Conservation (phyloP, 1,284 basidiomycete genomes). For the Cutaneotrichosporon mucoides region DNA sequence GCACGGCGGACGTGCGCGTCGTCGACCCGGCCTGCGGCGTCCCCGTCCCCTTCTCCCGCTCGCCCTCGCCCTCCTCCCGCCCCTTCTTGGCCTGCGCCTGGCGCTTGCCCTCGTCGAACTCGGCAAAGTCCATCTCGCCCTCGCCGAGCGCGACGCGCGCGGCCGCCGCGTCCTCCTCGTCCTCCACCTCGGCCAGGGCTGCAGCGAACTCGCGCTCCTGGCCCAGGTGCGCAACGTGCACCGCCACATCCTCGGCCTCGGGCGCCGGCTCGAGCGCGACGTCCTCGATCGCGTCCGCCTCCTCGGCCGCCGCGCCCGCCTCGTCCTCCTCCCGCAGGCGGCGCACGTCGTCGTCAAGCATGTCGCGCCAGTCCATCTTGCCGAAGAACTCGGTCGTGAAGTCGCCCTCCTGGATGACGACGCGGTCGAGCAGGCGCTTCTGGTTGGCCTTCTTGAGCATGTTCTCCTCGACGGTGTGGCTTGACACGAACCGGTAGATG, state of each 20-base stretch:
- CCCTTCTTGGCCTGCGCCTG: not conserved
- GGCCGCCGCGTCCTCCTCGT: slow-evolving; percentile 77
- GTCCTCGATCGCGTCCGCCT: slow-evolving; percentile 22
- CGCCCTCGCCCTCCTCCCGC: slow-evolving; percentile 45
- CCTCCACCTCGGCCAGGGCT: slow-evolving; percentile 81
- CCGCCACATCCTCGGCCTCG: slow-evolving; percentile 30
- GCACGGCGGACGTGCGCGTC: slow-evolving; percentile 2
- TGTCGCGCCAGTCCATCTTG: slow-evolving; percentile 72
- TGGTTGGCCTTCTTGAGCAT: slow-evolving; percentile 95
- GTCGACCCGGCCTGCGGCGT: not conserved
- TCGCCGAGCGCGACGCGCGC: slow-evolving; percentile 74
- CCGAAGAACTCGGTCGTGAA: slow-evolving; percentile 62
- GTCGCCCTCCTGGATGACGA: slow-evolving; percentile 90
- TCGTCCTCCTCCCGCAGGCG: slow-evolving; percentile 51
- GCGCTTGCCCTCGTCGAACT: slow-evolving; percentile 57
- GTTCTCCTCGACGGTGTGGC: slow-evolving; percentile 84
- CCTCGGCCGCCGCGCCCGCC: slow-evolving; percentile 21
- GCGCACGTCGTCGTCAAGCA: slow-evolving; percentile 57
- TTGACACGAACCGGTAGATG: slow-evolving; percentile 90
- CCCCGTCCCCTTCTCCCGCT: not conserved
- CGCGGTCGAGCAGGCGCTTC: slow-evolving; percentile 82
- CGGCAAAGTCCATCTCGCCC: slow-evolving; percentile 72
- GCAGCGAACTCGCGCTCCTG: slow-evolving; percentile 55
- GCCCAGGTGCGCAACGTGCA: slow-evolving; percentile 30
- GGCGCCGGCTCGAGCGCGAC: slow-evolving; percentile 28